A percentile compares a stretch with the other conserved stretches of the same genome.
Evolutionary conservation across 306 rosid species (phyloP).

Genomic region (Gillenia trifoliata): DNA sequence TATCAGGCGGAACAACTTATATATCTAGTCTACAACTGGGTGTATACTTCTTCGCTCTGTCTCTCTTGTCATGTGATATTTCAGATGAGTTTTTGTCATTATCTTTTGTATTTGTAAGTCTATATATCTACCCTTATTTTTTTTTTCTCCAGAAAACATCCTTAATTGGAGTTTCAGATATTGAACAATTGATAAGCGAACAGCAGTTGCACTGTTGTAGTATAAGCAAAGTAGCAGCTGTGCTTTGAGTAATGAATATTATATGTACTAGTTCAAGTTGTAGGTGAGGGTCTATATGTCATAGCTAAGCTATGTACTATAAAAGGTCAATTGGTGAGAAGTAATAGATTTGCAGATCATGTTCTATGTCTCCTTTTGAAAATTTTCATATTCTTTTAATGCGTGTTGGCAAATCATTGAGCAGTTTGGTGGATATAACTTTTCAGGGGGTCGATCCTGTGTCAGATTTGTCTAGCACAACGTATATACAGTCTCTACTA

Average conservation of each 20-base stretch:
- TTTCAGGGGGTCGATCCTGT: not conserved
- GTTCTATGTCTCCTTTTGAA: slow-evolving; percentile 12
- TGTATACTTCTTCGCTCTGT: not conserved
- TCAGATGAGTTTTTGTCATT: not conserved
- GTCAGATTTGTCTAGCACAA: slow-evolving; percentile 23
- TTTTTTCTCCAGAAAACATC: not conserved
- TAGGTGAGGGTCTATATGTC: slow-evolving; percentile 12
- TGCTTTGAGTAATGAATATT: not conserved
- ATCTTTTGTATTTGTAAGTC: not conserved
- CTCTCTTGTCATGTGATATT: not conserved
- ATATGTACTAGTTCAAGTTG: not conserved
- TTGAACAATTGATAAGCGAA: not conserved
- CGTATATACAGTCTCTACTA: not conserved
- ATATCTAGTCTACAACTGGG: not conserved
- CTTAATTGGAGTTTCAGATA: not conserved
- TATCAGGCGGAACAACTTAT: not conserved
- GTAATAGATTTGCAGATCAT: slow-evolving; percentile 32
- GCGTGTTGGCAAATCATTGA: slow-evolving; percentile 22
- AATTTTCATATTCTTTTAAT: not conserved
- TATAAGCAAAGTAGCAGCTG: not conserved
- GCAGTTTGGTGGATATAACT: not conserved
- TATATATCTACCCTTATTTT: not conserved
- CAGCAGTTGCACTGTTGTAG: not conserved
- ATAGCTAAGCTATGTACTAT: slow-evolving; percentile 4
- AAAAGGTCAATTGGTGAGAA: slow-evolving; percentile 22